Conservation (phyloP, 148 eudicot species). For the Rhododendron vialii region DNA sequence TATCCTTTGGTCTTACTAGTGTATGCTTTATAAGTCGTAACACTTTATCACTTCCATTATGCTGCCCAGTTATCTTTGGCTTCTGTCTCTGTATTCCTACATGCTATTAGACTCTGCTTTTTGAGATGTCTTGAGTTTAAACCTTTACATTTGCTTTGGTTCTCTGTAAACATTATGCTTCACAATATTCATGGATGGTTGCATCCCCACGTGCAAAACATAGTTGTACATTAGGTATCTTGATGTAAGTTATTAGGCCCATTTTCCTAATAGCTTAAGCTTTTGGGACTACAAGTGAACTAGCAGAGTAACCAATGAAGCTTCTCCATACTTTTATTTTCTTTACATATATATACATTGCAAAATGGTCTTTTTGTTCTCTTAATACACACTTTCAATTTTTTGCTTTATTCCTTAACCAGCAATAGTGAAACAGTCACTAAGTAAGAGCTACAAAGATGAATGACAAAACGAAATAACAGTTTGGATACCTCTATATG, state of each 20-base stretch:
- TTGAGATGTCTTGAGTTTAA: no score
- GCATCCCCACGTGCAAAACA: background rate
- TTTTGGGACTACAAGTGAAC: background rate
- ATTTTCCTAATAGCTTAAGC: background rate
- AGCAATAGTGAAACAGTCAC: background rate
- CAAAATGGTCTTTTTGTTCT: background rate
- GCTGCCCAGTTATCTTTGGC: background rate
- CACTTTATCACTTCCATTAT: background rate
- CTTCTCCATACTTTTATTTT: background rate
- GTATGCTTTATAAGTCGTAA: background rate
- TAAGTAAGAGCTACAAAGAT: background rate
- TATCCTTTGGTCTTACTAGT: background rate
- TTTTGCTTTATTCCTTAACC: background rate
- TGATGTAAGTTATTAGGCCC: background rate
- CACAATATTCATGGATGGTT: background rate
- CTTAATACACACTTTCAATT: background rate
- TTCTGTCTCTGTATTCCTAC: no score
- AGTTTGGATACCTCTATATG: conserved; percentile 69
- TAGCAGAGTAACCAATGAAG: background rate
- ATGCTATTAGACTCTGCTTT: no score
- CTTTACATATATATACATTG: background rate
- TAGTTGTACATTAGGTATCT: background rate
- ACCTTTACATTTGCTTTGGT: background rate
- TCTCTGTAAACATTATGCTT: background rate
- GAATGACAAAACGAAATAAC: conserved; percentile 2